Evolutionary conservation across 805 yeast genomes (phyloP).

Genomic region (Soucietia sequanensis): DNA sequence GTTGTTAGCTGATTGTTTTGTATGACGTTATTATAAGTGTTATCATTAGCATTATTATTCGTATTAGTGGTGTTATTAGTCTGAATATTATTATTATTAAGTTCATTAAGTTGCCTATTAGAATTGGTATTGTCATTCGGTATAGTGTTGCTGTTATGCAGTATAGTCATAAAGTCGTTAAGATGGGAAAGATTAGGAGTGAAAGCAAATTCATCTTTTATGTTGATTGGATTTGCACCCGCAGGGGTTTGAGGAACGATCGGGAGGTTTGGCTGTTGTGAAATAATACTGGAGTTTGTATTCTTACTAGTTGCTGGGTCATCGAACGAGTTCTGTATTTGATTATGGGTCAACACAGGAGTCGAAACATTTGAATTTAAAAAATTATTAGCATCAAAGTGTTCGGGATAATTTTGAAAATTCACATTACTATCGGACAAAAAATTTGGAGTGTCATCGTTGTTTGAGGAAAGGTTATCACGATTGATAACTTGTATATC

Average conservation of each 20-base stretch:
- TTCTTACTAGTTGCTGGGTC: conserved; percentile 1
- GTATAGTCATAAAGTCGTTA: neutral
- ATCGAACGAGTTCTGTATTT: conserved; percentile 6
- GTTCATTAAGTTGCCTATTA: neutral
- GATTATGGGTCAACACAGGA: conserved; percentile 6
- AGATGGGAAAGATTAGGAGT: conserved; percentile 1
- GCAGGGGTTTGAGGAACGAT: neutral
- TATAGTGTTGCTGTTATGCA: no score
- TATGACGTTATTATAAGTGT: no score
- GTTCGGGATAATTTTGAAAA: conserved; percentile 4
- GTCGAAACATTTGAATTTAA: conserved; percentile 6
- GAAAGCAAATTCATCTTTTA: neutral
- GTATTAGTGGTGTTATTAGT: neutral
- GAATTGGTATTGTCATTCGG: neutral
- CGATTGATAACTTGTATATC: conserved; percentile 21
- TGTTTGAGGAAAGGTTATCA: conserved; percentile 7
- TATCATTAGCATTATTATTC: neutral
- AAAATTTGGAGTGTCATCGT: no score
- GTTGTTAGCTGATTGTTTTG: conserved; percentile 8
- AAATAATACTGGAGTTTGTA: neutral
- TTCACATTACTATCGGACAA: no score
- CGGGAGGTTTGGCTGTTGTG: neutral
- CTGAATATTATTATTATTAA: neutral
- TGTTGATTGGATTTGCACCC: neutral
- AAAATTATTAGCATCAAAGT: conserved; percentile 7